These are phyloP conservation scores for Xylaria sp. DNA, from an alignment of 2,329 filamentous ascomycete species.

Conservation along the genomic window DNA sequence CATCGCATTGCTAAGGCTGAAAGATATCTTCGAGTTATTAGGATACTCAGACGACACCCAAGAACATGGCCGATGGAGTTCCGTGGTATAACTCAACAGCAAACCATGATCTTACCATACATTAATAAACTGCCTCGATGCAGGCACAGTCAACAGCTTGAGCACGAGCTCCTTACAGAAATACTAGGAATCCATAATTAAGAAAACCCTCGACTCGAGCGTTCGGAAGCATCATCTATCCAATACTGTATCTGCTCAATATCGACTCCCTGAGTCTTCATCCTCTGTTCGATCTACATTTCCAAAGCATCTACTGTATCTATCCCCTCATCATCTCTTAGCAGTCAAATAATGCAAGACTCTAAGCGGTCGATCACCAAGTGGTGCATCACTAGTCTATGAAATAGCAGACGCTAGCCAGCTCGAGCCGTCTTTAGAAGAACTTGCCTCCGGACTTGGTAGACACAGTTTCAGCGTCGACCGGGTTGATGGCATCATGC, in stretches of 20 bases:
- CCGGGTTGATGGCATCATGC: slow-evolving; percentile 44
- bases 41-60: too few relatives aligned
- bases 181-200: neutral
- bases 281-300: neutral
- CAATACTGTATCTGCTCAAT: neutral
- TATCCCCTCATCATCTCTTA: slow-evolving; percentile 1
- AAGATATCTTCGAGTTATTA: neutral
- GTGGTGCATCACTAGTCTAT: neutral
- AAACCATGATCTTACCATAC: neutral
- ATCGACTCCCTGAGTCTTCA: slow-evolving; percentile 1
- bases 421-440: slow-evolving; percentile 54
- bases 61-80: too few relatives aligned
- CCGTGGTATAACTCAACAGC: neutral
- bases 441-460: slow-evolving; percentile 63
- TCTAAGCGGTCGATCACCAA: neutral
- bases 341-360: neutral
- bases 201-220: neutral
- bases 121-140: too few relatives aligned
- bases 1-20: neutral
- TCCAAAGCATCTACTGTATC: neutral
- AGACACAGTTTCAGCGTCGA: slow-evolving; percentile 48
- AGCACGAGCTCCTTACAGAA: neutral
- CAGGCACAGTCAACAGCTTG: neutral
- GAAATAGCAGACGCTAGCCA: neutral
- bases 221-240: slow-evolving; percentile 1